A percentile compares a stretch with the other conserved stretches of the same genome.
Evolutionary conservation across 352 stramenopile species (phyloP).

Genomic region (Phytopythium aichiense): DNA sequence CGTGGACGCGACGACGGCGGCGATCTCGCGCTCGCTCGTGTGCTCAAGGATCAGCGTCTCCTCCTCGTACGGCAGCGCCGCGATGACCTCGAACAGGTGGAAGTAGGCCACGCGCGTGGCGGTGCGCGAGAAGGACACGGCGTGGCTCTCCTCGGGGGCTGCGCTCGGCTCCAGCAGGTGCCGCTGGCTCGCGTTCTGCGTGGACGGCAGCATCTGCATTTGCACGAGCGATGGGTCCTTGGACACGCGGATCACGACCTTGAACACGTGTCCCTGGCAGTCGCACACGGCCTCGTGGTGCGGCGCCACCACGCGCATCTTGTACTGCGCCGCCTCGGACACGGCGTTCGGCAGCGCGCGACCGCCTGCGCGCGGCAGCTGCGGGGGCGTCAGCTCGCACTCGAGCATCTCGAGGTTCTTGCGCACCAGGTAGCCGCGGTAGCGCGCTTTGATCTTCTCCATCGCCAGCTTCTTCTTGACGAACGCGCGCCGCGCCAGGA

Average conservation of each 20-base stretch:
- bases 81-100: slow-evolving; percentile 35
- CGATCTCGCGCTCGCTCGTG: slow-evolving; percentile 26
- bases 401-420: slow-evolving; percentile 30
- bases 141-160: slow-evolving; percentile 3
- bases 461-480: slow-evolving; percentile 32
- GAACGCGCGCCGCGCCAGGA: slow-evolving; percentile 26
- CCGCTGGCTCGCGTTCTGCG: slow-evolving; percentile 7
- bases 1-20: slow-evolving; percentile 17
- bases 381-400: background rate
- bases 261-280: slow-evolving; percentile 18
- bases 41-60: slow-evolving; percentile 24
- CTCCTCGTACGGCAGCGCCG: slow-evolving; percentile 27
- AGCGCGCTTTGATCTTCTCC: slow-evolving; percentile 38
- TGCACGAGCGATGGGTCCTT: slow-evolving; percentile 31
- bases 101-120: slow-evolving; percentile 21
- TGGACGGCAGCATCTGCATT: slow-evolving; percentile 18
- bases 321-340: slow-evolving; percentile 30
- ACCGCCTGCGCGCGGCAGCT: background rate
- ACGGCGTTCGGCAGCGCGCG: slow-evolving; percentile 3
- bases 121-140: slow-evolving; percentile 8
- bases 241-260: slow-evolving; percentile 23
- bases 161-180: background rate
- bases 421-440: slow-evolving; percentile 35
- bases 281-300: slow-evolving; percentile 16
- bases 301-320: slow-evolving; percentile 31